Evolutionary conservation across 192 early-diverging fungal genomes (phyloP), one percentile per base, ranked within the genome.

Genomic region (Entrophospora sp.): DNA sequence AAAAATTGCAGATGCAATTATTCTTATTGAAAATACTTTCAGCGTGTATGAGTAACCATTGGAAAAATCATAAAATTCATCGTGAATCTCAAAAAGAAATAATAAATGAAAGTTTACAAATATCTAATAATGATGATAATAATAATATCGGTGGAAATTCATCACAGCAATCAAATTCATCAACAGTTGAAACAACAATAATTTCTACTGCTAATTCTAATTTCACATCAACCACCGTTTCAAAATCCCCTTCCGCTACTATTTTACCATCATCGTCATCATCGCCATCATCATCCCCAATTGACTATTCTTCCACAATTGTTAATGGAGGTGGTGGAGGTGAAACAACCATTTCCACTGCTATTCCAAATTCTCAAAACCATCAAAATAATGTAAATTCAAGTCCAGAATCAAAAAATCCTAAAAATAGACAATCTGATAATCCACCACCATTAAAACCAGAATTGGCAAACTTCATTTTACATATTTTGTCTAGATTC

Each of bases 11-110:
- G 68, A 91, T 90, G 16, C 91, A 93, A 70, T 79, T 91, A 6
- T 89, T 93, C 68, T 70, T 93, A 14, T 81, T 93, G 55, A 78
- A 87, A 52, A 75, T 95, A 40, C 76, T 94, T 24, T 88, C 86
- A 6, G 85, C 85, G 65, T 91, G 91, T 68, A 91, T 91, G 86
- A 83, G 87, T 35, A 85, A 87, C 56, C 80, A 89, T 70, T 93
- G 91, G 91, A n/a, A n/a, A n/a, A n/a, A n/a, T n/a, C n/a, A n/a
- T n/a, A 84, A 91, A 60, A 80, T 77, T 73, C 81, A 82, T 61
- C 79, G 79, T 57, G 81, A 73, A 42, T 35, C 48, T 3, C 65
- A 61, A 25, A 72, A 71, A 20, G 80, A 79, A 16, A 48, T 70
- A 49, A 8, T 49, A 7, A 22, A 49, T n/a, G 9, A 22, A 10